phyloP scores from a whole-genome alignment of 2,329 filamentous ascomycete genomes.

The Stachybotrys chartarum region DNA sequence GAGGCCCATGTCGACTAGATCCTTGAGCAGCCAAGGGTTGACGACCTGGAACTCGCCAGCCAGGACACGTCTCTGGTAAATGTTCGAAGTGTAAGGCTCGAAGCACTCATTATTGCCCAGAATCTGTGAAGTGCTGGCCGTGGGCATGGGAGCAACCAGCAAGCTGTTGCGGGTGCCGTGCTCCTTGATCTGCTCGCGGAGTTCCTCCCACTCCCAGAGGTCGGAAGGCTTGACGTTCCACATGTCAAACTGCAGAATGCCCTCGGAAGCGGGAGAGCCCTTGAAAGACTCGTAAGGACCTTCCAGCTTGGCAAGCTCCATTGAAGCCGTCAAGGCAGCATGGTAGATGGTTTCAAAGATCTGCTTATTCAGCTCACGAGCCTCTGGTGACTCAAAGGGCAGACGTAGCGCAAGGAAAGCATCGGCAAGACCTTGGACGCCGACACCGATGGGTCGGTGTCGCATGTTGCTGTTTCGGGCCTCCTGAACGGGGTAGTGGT shows the following conservation, averaged over 20 bases:
- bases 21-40: constrained; percentile 97
- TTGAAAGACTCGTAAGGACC: constrained; percentile 87
- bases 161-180: constrained; percentile 93
- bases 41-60: constrained; percentile 99
- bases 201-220: constrained; percentile 89
- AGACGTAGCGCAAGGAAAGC: constrained; percentile 94
- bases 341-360: constrained; percentile 99
- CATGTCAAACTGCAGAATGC: constrained; percentile 97
- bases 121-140: constrained; percentile 94
- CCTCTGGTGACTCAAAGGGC: constrained; percentile 94
- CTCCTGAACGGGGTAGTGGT: constrained; percentile 96
- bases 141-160: constrained; percentile 94
- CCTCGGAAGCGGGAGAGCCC: constrained; percentile 89
- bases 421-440: constrained; percentile 96
- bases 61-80: constrained; percentile 96
- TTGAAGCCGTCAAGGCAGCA: constrained; percentile 82
- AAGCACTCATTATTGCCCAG: constrained; percentile 99
- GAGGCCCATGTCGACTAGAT: constrained; percentile 92
- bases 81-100: constrained; percentile 99
- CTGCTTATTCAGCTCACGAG: constrained; percentile 88
- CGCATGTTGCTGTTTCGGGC: constrained; percentile 95
- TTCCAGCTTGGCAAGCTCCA: constrained; percentile 74
- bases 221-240: constrained; percentile 91
- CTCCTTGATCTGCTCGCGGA: constrained; percentile 88
- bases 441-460: constrained; percentile 90